Percentiles rank a stretch among this genome's conserved stretches.
These are phyloP conservation scores for Paratinospora sagittata DNA, from an alignment of 164 flowering plant genomes.

Conservation along the genomic window DNA sequence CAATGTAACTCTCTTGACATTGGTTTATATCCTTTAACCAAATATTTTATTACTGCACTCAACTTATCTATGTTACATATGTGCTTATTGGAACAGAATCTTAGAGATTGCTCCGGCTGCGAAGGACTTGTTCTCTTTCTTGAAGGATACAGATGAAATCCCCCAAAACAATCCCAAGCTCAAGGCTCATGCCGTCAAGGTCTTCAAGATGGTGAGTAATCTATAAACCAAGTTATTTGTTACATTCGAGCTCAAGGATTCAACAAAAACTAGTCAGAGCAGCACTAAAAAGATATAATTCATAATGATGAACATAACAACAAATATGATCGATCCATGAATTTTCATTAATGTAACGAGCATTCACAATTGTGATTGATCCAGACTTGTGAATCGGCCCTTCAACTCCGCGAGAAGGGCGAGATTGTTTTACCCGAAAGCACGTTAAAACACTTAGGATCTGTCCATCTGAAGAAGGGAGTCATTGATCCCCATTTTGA, in stretches of 20 bases:
- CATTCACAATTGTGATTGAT: background rate
- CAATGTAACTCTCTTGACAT: too few species aligned
- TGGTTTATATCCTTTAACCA: too few species aligned
- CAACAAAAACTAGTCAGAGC: too few species aligned
- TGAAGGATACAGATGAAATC: slow-evolving; percentile 49
- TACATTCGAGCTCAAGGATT: too few species aligned
- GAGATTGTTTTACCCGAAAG: slow-evolving; percentile 44
- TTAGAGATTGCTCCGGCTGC: too few species aligned
- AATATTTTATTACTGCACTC: too few species aligned
- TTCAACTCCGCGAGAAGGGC: slow-evolving; percentile 60
- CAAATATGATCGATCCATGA: too few species aligned
- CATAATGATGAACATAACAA: too few species aligned
- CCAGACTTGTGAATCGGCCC: slow-evolving; percentile 68
- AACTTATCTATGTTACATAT: too few species aligned
- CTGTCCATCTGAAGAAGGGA: slow-evolving; percentile 55
- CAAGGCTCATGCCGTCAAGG: slow-evolving; percentile 61
- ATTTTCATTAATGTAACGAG: background rate
- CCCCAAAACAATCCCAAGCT: slow-evolving; percentile 65
- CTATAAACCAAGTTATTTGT: background rate
- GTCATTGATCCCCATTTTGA: slow-evolving; percentile 62
- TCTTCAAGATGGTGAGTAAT: slow-evolving; percentile 62
- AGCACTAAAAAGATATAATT: too few species aligned
- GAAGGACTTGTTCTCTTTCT: slow-evolving; percentile 56
- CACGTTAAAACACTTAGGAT: slow-evolving; percentile 50
- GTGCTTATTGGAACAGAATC: slow-evolving; percentile 29